Conservation (phyloP, 495 filamentous ascomycete species). For the Friedmanniomyces endolithicus region DNA sequence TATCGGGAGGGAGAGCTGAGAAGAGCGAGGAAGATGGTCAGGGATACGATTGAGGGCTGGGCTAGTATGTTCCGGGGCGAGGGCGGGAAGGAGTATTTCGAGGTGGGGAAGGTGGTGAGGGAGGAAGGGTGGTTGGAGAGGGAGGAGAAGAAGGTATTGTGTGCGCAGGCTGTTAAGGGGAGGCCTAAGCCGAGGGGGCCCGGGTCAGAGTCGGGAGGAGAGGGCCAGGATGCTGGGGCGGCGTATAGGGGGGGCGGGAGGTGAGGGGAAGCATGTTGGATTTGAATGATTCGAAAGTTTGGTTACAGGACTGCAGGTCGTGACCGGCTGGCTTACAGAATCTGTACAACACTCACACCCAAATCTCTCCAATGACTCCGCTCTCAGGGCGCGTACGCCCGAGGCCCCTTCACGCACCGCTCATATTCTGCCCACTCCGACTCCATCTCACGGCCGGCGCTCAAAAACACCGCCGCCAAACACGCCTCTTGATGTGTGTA, state of each 20-base stretch:
- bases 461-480: not conserved
- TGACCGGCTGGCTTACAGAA: no score
- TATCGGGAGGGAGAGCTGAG: conserved; percentile 36
- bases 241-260: conserved; percentile 2
- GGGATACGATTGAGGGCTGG: conserved; percentile 52
- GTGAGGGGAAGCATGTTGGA: not conserved
- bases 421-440: no score
- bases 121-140: conserved; percentile 29
- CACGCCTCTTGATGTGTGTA: not conserved
- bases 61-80: conserved; percentile 58
- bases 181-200: conserved; percentile 24
- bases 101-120: conserved; percentile 29
- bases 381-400: no score
- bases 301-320: no score
- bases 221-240: conserved; percentile 12
- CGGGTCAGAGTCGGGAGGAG: no score
- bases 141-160: conserved; percentile 27
- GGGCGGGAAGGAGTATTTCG: conserved; percentile 30
- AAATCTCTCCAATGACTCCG: no score
- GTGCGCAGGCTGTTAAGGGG: conserved; percentile 28
- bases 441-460: no score
- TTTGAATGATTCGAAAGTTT: no score
- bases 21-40: conserved; percentile 41
- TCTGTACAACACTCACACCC: no score
- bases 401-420: no score